Evolutionary conservation across 805 yeast species (phyloP), one percentile per base, ranked within the genome.

Genomic region (Cyberlindnera euphorbiiphila): DNA sequence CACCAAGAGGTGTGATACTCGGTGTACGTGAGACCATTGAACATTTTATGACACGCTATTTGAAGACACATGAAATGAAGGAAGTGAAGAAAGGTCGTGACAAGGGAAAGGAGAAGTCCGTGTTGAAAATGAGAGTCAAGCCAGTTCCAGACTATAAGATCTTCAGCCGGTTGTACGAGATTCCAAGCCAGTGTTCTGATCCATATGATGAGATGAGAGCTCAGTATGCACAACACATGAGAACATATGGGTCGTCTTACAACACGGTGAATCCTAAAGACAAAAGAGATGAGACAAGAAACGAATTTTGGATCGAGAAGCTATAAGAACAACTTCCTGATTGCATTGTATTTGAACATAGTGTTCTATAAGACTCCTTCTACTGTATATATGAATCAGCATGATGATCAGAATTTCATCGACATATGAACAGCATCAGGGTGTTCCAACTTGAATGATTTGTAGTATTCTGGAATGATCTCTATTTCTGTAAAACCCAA

Each of bases 1-100:
- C 78, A 4, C 86, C 86, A 0, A 54, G 59, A 20, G 82, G 80
- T 1, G 57, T 79, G 5, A 67, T 68, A 3, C 71, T 78, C 0
- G 63, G 75, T 23, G 62, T 79, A 2, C 58, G 89, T 26, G 74
- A 69, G 44, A 78, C 82, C 1, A 59, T 77, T 23, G 65, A 61
- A 24, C 57, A 60, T 29, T 68, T 64, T 51, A 58, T 65, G 28
- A 53, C 65, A 2, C 33, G 53, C 7, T 53, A 53, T 24, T 6
- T 51, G 16, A 53, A 53, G 36, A 27, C 61, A 28, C 51, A 67
- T 0, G 57, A 64, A n/a, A 59, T 62, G 25, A 46, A 37, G 23
- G 31, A 20, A 16, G 46, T 13, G 15, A 49, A 37, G 15, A 40
- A 34, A 21, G 46, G 47, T 4, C 13, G 28, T 9, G 31, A 30